Conservation (phyloP, 2,329 filamentous ascomycete genomes). For the Elsinoe australis region DNA sequence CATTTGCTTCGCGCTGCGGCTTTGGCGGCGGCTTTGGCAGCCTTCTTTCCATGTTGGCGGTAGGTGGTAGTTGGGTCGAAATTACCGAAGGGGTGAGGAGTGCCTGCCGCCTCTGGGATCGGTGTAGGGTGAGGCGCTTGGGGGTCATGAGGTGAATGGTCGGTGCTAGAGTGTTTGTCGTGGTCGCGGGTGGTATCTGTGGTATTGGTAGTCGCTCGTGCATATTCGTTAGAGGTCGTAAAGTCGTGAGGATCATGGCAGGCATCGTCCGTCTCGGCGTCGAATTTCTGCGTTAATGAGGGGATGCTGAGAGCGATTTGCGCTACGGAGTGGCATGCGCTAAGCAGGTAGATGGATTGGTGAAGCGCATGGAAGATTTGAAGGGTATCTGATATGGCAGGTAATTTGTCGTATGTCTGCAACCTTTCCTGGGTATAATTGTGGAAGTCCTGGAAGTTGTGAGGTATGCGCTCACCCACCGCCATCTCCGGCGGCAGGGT, state of each 20-base stretch:
- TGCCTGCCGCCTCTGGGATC: neutral
- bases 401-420: neutral
- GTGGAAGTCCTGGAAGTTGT: neutral
- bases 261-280: too few relatives aligned
- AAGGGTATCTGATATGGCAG: conserved; percentile 7
- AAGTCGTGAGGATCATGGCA: conserved; percentile 3
- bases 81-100: neutral
- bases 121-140: conserved; percentile 1
- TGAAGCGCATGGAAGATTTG: conserved; percentile 11
- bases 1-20: conserved; percentile 35
- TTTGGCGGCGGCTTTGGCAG: conserved; percentile 21
- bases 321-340: conserved; percentile 11
- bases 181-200: too few relatives aligned
- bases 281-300: too few relatives aligned
- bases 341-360: conserved; percentile 1
- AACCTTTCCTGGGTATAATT: neutral
- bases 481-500: conserved; percentile 7
- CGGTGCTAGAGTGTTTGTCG: too few relatives aligned
- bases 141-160: too few relatives aligned
- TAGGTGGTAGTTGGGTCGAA: neutral
- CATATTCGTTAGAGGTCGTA: conserved; percentile 10
- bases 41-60: conserved; percentile 15
- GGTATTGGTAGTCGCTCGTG: conserved; percentile 3
- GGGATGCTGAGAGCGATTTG: conserved; percentile 5
- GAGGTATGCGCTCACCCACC: conserved; percentile 1